Base-by-base conservation (phyloP, 2,329 filamentous ascomycete species). In the Microdochium trichocladiopsis region DNA sequence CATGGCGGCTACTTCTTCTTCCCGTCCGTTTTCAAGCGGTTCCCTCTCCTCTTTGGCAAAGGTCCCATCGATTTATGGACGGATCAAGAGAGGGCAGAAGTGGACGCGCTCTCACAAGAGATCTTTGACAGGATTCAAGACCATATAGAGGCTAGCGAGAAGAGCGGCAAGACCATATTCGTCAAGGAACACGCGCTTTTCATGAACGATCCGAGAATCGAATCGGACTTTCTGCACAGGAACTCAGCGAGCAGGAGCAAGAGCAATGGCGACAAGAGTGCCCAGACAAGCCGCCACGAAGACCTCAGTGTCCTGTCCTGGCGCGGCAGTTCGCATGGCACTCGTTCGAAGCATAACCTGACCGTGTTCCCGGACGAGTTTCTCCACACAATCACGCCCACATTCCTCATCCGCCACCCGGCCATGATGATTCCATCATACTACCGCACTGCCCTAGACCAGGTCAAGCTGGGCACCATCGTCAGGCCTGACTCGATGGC, bases 381-480 rank as follows among this genome's bases (percentile, higher is more conserved):
- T 37, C 59, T 72, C 45, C 60, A 59, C 14, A 63, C 55, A 2
- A 70, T 61, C 58, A 58, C 60, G 25, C 58, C 67, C 3, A 61
- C 65, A 2, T 69, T 72, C 50, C 59, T 70, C 24, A 68, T 72
- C 51, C 61, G 70, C 1, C 68, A 73, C 52, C 71, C 70, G 3
- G 68, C 67, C 8, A 55, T 72, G 23, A 58, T 63, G 6, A 70
- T 68, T 41, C 64, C 68, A 4, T 72, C 70, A 1, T 57, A 65
- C 23, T 69, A 67, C 55, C 68, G 69, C 2, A 51, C 41, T 21
- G 41, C 41, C 3, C 41, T 49, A 16, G 28, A 31, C 37, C n/a
- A 24, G 21, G 11, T 45, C 21, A 48, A 55, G 33, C 24, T 48
- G 14, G 41, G 41, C 18, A 18, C 16, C 6, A 45, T 45, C 6